Evolutionary conservation across 2,329 filamentous ascomycete genomes (phyloP).

Genomic region (Aureobasidium lini): DNA sequence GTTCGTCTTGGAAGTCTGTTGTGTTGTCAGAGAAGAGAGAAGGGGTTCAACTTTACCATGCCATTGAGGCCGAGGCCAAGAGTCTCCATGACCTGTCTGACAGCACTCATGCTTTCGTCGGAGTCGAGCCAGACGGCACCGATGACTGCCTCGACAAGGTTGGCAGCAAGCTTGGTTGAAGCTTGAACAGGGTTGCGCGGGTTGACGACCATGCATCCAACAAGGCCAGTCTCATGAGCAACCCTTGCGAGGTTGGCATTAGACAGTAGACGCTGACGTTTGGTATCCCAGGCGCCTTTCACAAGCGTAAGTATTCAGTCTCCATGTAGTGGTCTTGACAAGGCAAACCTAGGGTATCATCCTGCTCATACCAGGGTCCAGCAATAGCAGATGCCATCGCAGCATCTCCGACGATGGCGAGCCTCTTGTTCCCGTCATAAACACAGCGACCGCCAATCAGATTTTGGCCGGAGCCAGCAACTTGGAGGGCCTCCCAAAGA

Average conservation of each 20-base stretch:
- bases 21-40: not conserved
- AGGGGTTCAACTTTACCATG: not conserved
- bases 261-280: not conserved
- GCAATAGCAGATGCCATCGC: not conserved
- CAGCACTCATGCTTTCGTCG: not conserved
- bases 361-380: not conserved
- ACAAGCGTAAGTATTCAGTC: not conserved
- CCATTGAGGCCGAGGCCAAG: not conserved
- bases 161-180: not conserved
- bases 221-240: not conserved
- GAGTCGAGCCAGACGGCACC: not conserved
- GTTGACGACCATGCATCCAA: not conserved
- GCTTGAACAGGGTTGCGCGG: not conserved
- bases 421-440: constrained; percentile 1
- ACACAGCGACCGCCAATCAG: not conserved
- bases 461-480: not conserved
- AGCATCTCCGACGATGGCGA: not conserved
- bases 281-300: not conserved
- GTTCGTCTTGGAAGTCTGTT: not conserved
- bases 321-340: not conserved
- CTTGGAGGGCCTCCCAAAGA: constrained; percentile 6
- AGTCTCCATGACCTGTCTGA: not conserved
- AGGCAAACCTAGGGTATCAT: not conserved
- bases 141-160: not conserved
- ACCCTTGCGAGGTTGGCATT: not conserved